Conservation (phyloP, 257 asterid genomes). For the Thymus mandschuricus region DNA sequence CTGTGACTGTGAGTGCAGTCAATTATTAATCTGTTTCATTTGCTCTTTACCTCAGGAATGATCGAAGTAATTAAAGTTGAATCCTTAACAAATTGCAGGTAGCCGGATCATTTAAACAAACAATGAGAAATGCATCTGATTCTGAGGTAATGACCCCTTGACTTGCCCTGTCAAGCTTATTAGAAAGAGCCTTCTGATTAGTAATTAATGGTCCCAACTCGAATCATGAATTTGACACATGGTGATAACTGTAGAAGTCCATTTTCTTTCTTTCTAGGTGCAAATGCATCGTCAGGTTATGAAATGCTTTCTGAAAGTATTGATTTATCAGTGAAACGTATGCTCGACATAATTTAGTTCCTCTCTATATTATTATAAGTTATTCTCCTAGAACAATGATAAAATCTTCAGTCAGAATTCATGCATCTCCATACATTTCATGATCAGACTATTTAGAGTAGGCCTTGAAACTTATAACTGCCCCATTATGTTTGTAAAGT, state of each 20-base stretch:
- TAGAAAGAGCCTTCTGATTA: conserved; percentile 8
- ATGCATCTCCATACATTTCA: conserved; percentile 12
- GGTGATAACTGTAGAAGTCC: neutral
- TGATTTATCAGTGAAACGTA: neutral
- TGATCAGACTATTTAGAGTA: neutral
- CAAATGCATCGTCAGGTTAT: conserved; percentile 13
- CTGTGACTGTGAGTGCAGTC: conserved; percentile 63
- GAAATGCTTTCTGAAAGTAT: neutral
- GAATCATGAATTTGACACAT: neutral
- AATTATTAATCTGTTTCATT: conserved; percentile 7
- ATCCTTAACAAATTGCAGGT: conserved; percentile 41
- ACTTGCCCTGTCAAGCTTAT: neutral
- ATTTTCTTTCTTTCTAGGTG: neutral
- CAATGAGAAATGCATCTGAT: conserved; percentile 44
- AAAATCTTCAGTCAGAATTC: neutral
- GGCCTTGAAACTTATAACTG: neutral
- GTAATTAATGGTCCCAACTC: neutral
- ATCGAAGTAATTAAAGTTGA: conserved; percentile 12
- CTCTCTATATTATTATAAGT: conserved; percentile 12
- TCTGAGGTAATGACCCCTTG: conserved; percentile 49
- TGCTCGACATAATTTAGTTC: conserved; percentile 5
- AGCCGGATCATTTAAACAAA: conserved; percentile 52
- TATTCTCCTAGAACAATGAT: conserved; percentile 1
- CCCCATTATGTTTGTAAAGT: conserved; percentile 1
- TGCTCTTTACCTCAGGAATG: conserved; percentile 17